Percentiles rank a stretch among this genome's conserved stretches.
These are phyloP conservation scores for Karstenula rhodostoma DNA, from an alignment of 2,329 filamentous ascomycete species.

Conservation along the genomic window DNA sequence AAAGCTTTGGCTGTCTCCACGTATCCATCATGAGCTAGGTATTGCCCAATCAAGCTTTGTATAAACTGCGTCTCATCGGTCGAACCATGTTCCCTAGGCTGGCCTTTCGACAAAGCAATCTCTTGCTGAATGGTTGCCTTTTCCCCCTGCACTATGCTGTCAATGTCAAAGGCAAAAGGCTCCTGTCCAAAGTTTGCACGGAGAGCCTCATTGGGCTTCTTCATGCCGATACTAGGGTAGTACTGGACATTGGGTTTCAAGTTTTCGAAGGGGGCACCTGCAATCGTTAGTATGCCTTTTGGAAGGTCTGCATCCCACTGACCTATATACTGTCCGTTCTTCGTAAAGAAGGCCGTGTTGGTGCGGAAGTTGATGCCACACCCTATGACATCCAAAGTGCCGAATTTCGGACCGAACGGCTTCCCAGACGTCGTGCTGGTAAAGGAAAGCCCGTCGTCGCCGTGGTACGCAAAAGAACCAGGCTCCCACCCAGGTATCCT, in stretches of 20 bases:
- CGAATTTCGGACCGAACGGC: constrained; percentile 67
- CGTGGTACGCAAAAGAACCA: constrained; percentile 72
- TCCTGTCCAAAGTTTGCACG: constrained; percentile 70
- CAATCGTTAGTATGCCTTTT: constrained; percentile 22
- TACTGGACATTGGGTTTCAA: constrained; percentile 69
- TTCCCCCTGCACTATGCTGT: constrained; percentile 70
- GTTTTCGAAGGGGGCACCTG: constrained; percentile 76
- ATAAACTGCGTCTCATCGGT: constrained; percentile 80
- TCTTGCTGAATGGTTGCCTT: constrained; percentile 46
- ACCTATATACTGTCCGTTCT: constrained; percentile 68
- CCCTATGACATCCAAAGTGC: constrained; percentile 66
- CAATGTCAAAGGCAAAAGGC: constrained; percentile 91
- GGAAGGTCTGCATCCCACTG: constrained; percentile 26
- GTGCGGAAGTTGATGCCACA: constrained; percentile 72
- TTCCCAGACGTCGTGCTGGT: constrained; percentile 65
- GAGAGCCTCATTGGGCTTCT: constrained; percentile 67
- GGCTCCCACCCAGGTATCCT: constrained; percentile 71
- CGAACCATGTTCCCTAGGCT: constrained; percentile 26
- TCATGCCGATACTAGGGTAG: constrained; percentile 71
- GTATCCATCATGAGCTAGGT: constrained; percentile 93
- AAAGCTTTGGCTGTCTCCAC: constrained; percentile 92
- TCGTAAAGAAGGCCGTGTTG: constrained; percentile 70
- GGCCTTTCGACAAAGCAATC: constrained; percentile 33
- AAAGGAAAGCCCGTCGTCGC: constrained; percentile 71
- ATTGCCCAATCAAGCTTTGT: constrained; percentile 85